phyloP scores from a whole-genome alignment of 2,329 filamentous ascomycete genomes.

The Botrytis aclada region DNA sequence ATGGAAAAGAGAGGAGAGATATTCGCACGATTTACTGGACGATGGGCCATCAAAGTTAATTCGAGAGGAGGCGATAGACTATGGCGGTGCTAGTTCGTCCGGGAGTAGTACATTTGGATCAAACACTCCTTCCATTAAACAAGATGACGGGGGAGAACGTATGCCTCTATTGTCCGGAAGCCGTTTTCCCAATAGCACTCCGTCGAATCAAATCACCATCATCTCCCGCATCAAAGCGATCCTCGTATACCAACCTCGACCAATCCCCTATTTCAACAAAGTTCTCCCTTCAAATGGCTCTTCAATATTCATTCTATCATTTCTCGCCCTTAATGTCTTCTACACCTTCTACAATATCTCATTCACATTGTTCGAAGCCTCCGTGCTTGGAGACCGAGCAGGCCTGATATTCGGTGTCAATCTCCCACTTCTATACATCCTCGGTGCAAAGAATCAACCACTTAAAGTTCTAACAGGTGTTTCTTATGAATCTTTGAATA shows the following conservation, averaged over 20 bases:
- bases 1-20: constrained; percentile 16
- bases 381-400: constrained; percentile 46
- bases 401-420: constrained; percentile 46
- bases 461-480: constrained; percentile 58
- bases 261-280: constrained; percentile 56
- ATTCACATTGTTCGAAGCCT: constrained; percentile 48
- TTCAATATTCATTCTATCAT: constrained; percentile 49
- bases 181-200: background rate
- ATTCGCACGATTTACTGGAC: constrained; percentile 21
- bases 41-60: constrained; percentile 17
- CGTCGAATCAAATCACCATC: constrained; percentile 20
- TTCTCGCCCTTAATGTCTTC: constrained; percentile 55
- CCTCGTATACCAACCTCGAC: constrained; percentile 55
- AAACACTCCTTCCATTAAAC: constrained; percentile 23
- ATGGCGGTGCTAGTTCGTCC: constrained; percentile 27
- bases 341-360: constrained; percentile 54
- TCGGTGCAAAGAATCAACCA: constrained; percentile 66
- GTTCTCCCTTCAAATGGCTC: constrained; percentile 55
- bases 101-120: constrained; percentile 30
- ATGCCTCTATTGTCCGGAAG: constrained; percentile 29
- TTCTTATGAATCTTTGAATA: constrained; percentile 64
- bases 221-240: constrained; percentile 27
- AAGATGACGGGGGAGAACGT: constrained; percentile 25
- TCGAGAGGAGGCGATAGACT: constrained; percentile 20
- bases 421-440: constrained; percentile 55